phyloP scores from a whole-genome alignment of 257 asterid genomes.

The Capsicum pubescens region DNA sequence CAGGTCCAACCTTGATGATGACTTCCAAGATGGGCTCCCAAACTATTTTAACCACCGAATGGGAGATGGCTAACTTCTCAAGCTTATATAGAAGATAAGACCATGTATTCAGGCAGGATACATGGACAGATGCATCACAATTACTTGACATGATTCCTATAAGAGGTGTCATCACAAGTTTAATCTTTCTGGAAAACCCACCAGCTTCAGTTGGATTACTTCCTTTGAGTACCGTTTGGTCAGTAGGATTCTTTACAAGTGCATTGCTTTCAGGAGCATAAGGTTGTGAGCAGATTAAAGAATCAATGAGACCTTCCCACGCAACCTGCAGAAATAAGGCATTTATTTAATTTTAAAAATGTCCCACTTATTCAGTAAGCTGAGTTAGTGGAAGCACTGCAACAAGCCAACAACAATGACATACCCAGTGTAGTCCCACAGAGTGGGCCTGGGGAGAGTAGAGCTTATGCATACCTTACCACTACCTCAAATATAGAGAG shows the following conservation, averaged over 20 bases:
- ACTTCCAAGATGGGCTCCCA: slow-evolving; percentile 74
- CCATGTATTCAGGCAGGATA: slow-evolving; percentile 84
- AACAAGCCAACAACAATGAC: too few relatives aligned
- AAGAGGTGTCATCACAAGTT: slow-evolving; percentile 80
- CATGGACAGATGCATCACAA: slow-evolving; percentile 68
- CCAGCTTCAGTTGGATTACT: slow-evolving; percentile 40
- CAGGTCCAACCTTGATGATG: slow-evolving; percentile 63
- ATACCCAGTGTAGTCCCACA: too few relatives aligned
- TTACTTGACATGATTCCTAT: slow-evolving; percentile 69
- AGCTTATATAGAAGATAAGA: slow-evolving; percentile 81
- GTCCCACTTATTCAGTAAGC: not conserved
- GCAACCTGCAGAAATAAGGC: slow-evolving; percentile 61
- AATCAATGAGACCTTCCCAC: slow-evolving; percentile 83
- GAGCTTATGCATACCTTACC: too few relatives aligned
- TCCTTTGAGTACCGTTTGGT: slow-evolving; percentile 38
- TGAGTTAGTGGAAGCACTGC: not conserved
- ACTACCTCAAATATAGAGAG: too few relatives aligned
- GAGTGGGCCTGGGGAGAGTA: too few relatives aligned
- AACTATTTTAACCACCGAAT: slow-evolving; percentile 51
- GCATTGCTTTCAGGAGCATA: slow-evolving; percentile 41
- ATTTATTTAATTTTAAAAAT: not conserved
- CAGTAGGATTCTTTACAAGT: slow-evolving; percentile 32
- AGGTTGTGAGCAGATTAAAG: slow-evolving; percentile 53
- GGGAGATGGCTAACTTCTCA: slow-evolving; percentile 51
- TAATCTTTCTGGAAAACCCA: slow-evolving; percentile 50